These are phyloP conservation scores for Aspergillus sp. DNA, from an alignment of 2,329 filamentous ascomycete genomes.

Conservation along the genomic window DNA sequence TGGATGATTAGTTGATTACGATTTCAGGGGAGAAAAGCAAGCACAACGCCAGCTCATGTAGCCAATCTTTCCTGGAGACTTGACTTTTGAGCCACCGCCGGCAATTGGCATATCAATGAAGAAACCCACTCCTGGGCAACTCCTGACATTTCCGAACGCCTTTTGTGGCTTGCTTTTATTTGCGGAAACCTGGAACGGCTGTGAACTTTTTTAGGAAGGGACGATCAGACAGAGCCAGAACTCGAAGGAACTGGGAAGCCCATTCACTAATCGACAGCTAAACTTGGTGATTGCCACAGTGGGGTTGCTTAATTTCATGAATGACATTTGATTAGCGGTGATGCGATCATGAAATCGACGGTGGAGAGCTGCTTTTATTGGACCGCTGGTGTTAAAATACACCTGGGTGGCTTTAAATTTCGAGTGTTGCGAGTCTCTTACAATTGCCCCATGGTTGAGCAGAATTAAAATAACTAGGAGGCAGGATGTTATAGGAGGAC, in stretches of 20 bases:
- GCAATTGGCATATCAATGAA: background rate
- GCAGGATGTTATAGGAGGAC: background rate
- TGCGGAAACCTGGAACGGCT: background rate
- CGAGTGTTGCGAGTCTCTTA: background rate
- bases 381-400: background rate
- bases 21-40: conserved; percentile 1
- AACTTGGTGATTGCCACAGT: background rate
- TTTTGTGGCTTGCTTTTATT: background rate
- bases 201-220: background rate
- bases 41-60: background rate
- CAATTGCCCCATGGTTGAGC: background rate
- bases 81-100: background rate
- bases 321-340: background rate
- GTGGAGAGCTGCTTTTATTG: background rate
- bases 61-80: background rate
- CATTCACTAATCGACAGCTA: background rate
- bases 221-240: conserved; percentile 1
- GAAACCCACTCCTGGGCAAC: background rate
- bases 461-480: background rate
- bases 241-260: background rate
- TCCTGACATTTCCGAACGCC: background rate
- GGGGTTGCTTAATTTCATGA: conserved; percentile 3
- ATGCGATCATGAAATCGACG: background rate
- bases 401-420: background rate
- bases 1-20: background rate